Percentiles rank a stretch among this genome's conserved stretches.
Conservation (phyloP, 345 rosid species). For the Noccaea caerulescens region DNA sequence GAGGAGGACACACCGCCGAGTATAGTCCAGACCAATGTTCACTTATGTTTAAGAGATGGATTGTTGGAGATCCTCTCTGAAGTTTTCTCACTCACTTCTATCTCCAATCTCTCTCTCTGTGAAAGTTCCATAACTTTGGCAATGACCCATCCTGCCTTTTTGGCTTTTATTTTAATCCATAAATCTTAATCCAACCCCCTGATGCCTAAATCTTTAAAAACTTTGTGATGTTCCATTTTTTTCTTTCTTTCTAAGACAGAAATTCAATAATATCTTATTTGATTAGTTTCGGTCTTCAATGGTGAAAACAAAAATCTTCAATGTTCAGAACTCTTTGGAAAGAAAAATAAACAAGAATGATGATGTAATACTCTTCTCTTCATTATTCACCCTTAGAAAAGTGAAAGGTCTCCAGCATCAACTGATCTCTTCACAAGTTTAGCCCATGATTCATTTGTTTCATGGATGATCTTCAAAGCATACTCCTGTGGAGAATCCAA, state of each 20-base stretch:
- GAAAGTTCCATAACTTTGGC: not conserved
- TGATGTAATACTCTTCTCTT: conserved; percentile 18
- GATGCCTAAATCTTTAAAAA: too few species aligned
- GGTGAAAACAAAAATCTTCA: conserved; percentile 26
- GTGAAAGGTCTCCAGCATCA: conserved; percentile 69
- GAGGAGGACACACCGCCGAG: conserved; percentile 72
- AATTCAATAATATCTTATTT: not conserved
- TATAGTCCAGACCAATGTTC: conserved; percentile 57
- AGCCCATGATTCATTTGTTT: conserved; percentile 86
- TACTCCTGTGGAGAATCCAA: conserved; percentile 56
- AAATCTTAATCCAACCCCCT: too few species aligned
- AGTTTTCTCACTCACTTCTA: not conserved
- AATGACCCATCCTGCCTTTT: not conserved
- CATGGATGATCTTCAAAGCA: conserved; percentile 77
- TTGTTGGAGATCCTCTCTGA: conserved; percentile 40
- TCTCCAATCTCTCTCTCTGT: too few species aligned
- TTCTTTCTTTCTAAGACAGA: not conserved
- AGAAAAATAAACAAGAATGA: conserved; percentile 29
- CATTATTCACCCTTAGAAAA: conserved; percentile 38
- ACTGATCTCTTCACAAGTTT: conserved; percentile 78
- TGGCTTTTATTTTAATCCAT: too few species aligned
- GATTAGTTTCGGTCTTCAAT: conserved; percentile 27
- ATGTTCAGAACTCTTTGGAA: not conserved
- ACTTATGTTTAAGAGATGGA: conserved; percentile 51
- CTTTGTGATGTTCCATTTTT: not conserved